Evolutionary conservation across 192 early-diverging fungal genomes (phyloP), one percentile per base, ranked within the genome.

Genomic region (Paraglomus occultum): DNA sequence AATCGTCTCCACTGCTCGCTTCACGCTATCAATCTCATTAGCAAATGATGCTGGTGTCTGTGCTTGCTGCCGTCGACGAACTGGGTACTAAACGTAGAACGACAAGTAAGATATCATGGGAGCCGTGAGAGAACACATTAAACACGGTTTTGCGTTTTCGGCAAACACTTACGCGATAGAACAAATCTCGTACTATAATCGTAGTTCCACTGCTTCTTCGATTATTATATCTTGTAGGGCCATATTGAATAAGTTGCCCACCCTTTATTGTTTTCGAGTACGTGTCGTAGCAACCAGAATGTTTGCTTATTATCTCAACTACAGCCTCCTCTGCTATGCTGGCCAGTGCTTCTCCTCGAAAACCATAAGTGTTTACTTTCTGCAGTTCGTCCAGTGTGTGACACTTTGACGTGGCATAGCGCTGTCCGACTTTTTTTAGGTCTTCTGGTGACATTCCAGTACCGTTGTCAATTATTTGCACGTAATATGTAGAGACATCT

Each of bases 271-370:
- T 51, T 11, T 72, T 48, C 42, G 66, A 57, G 62, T 78, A 78
- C 8, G 84, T 79, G 51, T 81, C 70, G 14, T 53, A 31, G 22
- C 64, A 63, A 58, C 63, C 17, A 18, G 49, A 2, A 42, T 82
- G 71, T 71, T 74, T 84, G 52, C 79, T 85, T n/a, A 76, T 79
- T 31, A 88, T 82, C 65, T 86, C 82, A 40, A 88, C 20, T 17
- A 64, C 66, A 0, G 84, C 65, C 9, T 82, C 71, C n/a, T 83
- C 73, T 20, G 70, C 74, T 4, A 86, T 73, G 42, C 77, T 81
- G 9, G 80, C 72, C 2, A 88, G 52, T 5, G 85, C 86, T 85
- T 91, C 88, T n/a, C 89, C 89, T 6, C 89, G 80, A 50, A 88
- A 91, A 7, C 89, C 89, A 77, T 83, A 88, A 7, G 85, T 83